Percentiles rank a stretch among this genome's conserved stretches.
phyloP scores from a whole-genome alignment of 1,284 basidiomycete genomes.

The Cystobasidium sp. region DNA sequence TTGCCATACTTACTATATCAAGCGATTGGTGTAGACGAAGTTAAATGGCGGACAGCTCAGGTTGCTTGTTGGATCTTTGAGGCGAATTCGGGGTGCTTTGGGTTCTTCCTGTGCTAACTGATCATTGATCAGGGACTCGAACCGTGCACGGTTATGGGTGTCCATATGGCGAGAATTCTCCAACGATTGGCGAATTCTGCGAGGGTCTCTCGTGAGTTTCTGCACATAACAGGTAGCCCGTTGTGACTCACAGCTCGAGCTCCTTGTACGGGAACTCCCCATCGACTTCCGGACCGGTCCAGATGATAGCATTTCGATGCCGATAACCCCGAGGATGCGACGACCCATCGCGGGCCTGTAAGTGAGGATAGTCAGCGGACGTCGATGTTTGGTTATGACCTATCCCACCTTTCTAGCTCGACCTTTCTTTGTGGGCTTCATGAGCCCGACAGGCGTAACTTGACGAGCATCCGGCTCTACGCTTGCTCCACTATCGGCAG shows the following conservation, averaged over 20 bases:
- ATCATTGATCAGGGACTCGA: slow-evolving; percentile 21
- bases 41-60: slow-evolving; percentile 28
- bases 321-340: slow-evolving; percentile 11
- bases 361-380: neutral
- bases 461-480: neutral
- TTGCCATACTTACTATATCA: slow-evolving; percentile 28
- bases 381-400: neutral
- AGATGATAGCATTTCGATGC: slow-evolving; percentile 32
- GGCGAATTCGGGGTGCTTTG: slow-evolving; percentile 13
- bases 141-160: slow-evolving; percentile 9
- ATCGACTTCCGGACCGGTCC: slow-evolving; percentile 30
- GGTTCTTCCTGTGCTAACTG: slow-evolving; percentile 34
- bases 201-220: neutral
- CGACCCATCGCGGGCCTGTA: neutral
- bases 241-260: slow-evolving; percentile 1
- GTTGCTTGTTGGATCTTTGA: slow-evolving; percentile 10
- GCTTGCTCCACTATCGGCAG: slow-evolving; percentile 18
- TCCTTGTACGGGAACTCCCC: slow-evolving; percentile 1
- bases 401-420: neutral
- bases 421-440: neutral
- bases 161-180: slow-evolving; percentile 2
- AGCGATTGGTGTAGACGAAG: slow-evolving; percentile 33
- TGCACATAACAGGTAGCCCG: no score
- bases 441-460: neutral
- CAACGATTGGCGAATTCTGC: neutral